Base-by-base conservation (phyloP, 345 rosid species). In the Capsella bursapastoris region DNA sequence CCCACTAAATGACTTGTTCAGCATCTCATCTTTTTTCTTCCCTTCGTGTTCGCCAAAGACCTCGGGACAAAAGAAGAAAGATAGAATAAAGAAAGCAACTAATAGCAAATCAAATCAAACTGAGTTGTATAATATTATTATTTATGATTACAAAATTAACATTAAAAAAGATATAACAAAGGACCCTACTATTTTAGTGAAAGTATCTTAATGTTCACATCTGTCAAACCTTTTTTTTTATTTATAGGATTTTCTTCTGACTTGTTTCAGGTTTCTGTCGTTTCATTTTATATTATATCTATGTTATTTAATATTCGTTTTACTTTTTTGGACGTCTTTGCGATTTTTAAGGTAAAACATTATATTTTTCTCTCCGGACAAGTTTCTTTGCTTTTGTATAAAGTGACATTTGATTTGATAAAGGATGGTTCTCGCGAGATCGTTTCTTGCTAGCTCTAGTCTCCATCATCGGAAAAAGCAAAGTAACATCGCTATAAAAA, bases 191-290 rank as follows among this genome's bases (percentile, higher is more conserved):
- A 4, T 38, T 75, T 68, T 63, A 70, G 71, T 63, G 71, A 77
- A 70, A 64, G 80, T 70, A 70, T 77, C 47, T 64, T 70, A 64
- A 70, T 70, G 66, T 77, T 77, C 76, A 77, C 71, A 77, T 70
- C 66, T 77, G 48, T 70, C 61, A 34, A 69, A n/a, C 65, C 62
- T 34, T 68, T 67, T 45, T 52, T 75, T 6, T 68, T 67, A 6
- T 52, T 68, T 22, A 61, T 68, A 43, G 16, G 74, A 75, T 75
- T 75, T 67, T 57, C 68, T 59, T 59, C 66, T 63, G 79, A 61
- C 71, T 62, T 62, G 70, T 63, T 75, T 62, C 70, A 76, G 75
- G 79, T 53, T 69, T 63, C 64, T 69, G 74, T 76, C 75, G 70
- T 58, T 62, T 76, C 8, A 64, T 61, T 70, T 69, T 52, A 63